These are phyloP conservation scores for Juglanconis oblonga DNA, from an alignment of 2,329 filamentous ascomycete species.

Conservation along the genomic window DNA sequence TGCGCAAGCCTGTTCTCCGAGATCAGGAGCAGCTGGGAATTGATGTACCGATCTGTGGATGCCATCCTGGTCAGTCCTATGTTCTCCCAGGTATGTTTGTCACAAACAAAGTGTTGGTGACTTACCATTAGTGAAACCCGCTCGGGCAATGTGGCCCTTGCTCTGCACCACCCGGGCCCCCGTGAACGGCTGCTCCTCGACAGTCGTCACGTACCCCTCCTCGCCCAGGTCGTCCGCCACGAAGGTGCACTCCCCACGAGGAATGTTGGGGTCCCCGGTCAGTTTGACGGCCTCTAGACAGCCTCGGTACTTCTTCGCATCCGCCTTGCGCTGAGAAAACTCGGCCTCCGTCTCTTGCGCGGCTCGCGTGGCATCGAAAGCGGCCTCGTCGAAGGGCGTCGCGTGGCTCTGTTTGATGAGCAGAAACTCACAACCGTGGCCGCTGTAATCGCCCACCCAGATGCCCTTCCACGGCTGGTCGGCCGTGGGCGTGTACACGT, in stretches of 20 bases:
- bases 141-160: slow-evolving; percentile 72
- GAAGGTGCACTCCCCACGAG: slow-evolving; percentile 81
- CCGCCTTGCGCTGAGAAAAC: slow-evolving; percentile 43
- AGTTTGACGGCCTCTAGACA: slow-evolving; percentile 82
- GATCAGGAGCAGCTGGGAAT: slow-evolving; percentile 74
- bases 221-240: slow-evolving; percentile 73
- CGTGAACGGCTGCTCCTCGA: slow-evolving; percentile 66
- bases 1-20: slow-evolving; percentile 76
- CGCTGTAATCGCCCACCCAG: slow-evolving; percentile 87
- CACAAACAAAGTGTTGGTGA: slow-evolving; percentile 10
- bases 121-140: slow-evolving; percentile 71
- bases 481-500: slow-evolving; percentile 74
- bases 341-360: slow-evolving; percentile 42
- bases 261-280: slow-evolving; percentile 87
- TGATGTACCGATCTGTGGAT: slow-evolving; percentile 67
- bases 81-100: background rate
- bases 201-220: slow-evolving; percentile 60
- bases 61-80: slow-evolving; percentile 5
- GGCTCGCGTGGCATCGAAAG: slow-evolving; percentile 31
- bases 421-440: slow-evolving; percentile 86
- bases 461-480: slow-evolving; percentile 85
- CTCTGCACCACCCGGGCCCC: slow-evolving; percentile 72
- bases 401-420: slow-evolving; percentile 72
- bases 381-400: slow-evolving; percentile 35
- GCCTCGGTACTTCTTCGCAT: slow-evolving; percentile 58